Conservation (phyloP, 164 flowering plant genomes). For the Aristolochia californica region DNA sequence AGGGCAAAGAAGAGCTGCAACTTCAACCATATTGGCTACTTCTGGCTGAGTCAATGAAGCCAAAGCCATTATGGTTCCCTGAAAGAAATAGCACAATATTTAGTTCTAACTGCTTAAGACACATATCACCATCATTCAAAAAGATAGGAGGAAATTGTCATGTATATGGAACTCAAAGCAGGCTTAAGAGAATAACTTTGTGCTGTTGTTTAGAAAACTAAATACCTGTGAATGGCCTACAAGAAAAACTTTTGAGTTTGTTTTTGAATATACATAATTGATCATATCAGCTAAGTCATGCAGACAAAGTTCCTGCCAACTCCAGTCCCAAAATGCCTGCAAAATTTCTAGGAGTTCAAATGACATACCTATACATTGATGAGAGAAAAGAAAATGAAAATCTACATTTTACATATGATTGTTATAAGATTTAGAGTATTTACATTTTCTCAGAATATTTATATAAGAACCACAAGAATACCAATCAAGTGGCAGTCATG, state of each 20-base stretch:
- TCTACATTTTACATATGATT: too few relatives aligned
- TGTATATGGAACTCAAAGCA: not conserved
- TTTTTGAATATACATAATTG: slow-evolving; percentile 30
- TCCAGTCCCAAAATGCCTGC: slow-evolving; percentile 98
- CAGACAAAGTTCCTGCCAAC: slow-evolving; percentile 88
- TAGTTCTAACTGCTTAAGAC: not conserved
- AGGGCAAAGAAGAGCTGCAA: slow-evolving; percentile 82
- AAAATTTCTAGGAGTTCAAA: slow-evolving; percentile 7
- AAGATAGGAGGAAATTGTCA: not conserved
- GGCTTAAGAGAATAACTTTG: not conserved
- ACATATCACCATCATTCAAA: not conserved
- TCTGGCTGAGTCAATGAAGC: slow-evolving; percentile 82
- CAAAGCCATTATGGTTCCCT: slow-evolving; percentile 93
- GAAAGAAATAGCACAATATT: slow-evolving; percentile 6
- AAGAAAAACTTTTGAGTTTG: slow-evolving; percentile 53
- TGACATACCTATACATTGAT: not conserved
- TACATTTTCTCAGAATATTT: too few relatives aligned
- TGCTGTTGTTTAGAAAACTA: not conserved
- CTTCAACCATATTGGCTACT: slow-evolving; percentile 69
- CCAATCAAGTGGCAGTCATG: too few relatives aligned
- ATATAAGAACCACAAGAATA: too few relatives aligned
- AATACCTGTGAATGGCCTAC: slow-evolving; percentile 92
- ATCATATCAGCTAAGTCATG: slow-evolving; percentile 80
- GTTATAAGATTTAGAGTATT: too few relatives aligned
- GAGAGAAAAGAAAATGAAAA: too few relatives aligned